Evolutionary conservation across 331 rosid species (phyloP), one percentile per base, ranked within the genome.

Genomic region (Cucumis variabilis): DNA sequence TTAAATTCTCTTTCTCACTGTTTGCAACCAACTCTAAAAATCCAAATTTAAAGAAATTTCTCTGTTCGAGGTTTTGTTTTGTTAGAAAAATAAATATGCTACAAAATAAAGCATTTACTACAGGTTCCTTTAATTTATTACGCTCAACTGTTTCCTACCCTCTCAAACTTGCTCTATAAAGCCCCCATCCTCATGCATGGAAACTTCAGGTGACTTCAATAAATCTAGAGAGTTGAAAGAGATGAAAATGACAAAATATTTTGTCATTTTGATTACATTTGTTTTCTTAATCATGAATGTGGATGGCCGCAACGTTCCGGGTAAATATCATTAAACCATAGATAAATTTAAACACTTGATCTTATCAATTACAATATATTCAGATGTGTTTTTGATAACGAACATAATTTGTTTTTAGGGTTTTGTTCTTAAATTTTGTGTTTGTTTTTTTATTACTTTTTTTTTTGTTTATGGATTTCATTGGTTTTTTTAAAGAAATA

Each of bases 131-230:
- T 23, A 3, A 60, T 60, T 84, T 87, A 93, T 91, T 91, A 62
- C 90, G 84, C 92, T 84, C 96, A 96, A 93, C 98, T 0, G 95
- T 79, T 92, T 89, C 86, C 92, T 87, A 73, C 33, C 27, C 41
- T 89, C n/a, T 79, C 24, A 24, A 58, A 78, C 6, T 46, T 27
- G 13, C 87, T 27, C 23, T 41, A 83, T 91, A 90, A 87, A 46
- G 69, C 44, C 16, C 9, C 58, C 51, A 51, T 86, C 63, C 3
- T 70, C 89, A 87, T 72, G 89, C 91, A 73, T 90, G 85, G 74
- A 81, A 88, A 30, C n/a, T 37, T 37, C 20, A 55, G n/a, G 21
- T 76, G 30, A 25, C 9, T 46, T 8, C 70, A 9, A 76, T 13
- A 70, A 24, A 20, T n/a, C 53, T 62, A 44, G 8, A 17, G 50